Conservation (phyloP, 1,139 yeast genomes). For the Candida neerlandica region DNA sequence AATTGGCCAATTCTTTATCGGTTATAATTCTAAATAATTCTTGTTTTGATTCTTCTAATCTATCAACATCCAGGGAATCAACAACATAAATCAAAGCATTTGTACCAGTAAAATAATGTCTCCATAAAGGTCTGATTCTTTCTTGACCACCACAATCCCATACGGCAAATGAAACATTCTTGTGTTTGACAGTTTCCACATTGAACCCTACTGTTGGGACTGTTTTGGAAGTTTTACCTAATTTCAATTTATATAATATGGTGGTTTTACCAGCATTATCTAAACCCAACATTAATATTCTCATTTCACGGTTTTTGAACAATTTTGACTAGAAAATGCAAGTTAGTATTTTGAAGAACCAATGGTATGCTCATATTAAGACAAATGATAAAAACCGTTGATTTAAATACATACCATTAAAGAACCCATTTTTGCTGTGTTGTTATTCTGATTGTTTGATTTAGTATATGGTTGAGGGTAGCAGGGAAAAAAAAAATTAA, state of each 20-base stretch:
- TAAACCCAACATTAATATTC: slow-evolving; percentile 87
- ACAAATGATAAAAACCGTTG: too few species aligned
- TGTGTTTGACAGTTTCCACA: slow-evolving; percentile 88
- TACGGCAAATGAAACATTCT: slow-evolving; percentile 85
- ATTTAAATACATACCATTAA: slow-evolving; percentile 12
- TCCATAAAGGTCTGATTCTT: slow-evolving; percentile 87
- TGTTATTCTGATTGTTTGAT: not conserved
- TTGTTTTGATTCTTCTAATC: slow-evolving; percentile 77
- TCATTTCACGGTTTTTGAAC: slow-evolving; percentile 67
- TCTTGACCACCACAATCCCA: slow-evolving; percentile 99
- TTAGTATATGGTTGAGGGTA: not conserved
- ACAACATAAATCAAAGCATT: slow-evolving; percentile 92
- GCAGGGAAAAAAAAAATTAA: not conserved
- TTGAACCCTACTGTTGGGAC: slow-evolving; percentile 96
- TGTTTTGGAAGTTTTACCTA: slow-evolving; percentile 76
- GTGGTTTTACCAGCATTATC: slow-evolving; percentile 94
- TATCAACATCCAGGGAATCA: slow-evolving; percentile 72
- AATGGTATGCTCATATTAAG: too few species aligned
- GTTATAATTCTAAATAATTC: slow-evolving; percentile 77
- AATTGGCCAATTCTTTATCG: slow-evolving; percentile 80
- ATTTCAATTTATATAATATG: slow-evolving; percentile 69
- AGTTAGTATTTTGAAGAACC: too few species aligned
- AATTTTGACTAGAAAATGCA: slow-evolving; percentile 31
- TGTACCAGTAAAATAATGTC: slow-evolving; percentile 93
- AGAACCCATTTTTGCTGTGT: slow-evolving; percentile 11